phyloP scores from a whole-genome alignment of 495 filamentous ascomycete genomes.

The Achaetomiella virescens region DNA sequence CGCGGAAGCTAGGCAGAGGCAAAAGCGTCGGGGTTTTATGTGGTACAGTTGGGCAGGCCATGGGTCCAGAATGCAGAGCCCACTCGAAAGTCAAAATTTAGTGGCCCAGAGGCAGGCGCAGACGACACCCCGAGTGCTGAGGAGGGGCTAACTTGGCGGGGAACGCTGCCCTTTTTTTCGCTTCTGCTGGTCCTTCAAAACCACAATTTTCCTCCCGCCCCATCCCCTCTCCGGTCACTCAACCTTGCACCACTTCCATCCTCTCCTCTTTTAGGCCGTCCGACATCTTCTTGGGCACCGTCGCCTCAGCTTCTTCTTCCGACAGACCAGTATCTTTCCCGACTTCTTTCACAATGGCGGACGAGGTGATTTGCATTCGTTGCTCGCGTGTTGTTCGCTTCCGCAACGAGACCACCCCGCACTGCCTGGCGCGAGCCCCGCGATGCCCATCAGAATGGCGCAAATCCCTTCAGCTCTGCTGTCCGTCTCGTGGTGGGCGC shows the following conservation, averaged over 20 bases:
- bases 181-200: constrained; percentile 18
- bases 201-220: constrained; percentile 25
- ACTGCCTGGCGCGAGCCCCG: constrained; percentile 21
- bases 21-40: not conserved
- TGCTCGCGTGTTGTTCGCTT: constrained; percentile 8
- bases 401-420: constrained; percentile 28
- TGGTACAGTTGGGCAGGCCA: not conserved
- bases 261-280: constrained; percentile 18
- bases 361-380: constrained; percentile 33
- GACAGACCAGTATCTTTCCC: constrained; percentile 27
- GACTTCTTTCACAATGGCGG: constrained; percentile 45
- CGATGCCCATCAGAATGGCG: constrained; percentile 7
- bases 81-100: constrained; percentile 12
- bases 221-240: constrained; percentile 16
- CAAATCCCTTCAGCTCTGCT: not conserved
- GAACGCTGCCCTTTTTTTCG: constrained; percentile 19
- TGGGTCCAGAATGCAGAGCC: constrained; percentile 1
- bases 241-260: constrained; percentile 21
- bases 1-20: not conserved
- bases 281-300: constrained; percentile 23
- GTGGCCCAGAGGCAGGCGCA: constrained; percentile 8
- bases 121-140: not conserved
- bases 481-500: not conserved
- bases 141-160: constrained; percentile 17
- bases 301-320: constrained; percentile 25